Evolutionary conservation across 768 basidiomycete species (phyloP), one percentile per base, ranked within the genome.

Genomic region (Cubamyces lactineus): DNA sequence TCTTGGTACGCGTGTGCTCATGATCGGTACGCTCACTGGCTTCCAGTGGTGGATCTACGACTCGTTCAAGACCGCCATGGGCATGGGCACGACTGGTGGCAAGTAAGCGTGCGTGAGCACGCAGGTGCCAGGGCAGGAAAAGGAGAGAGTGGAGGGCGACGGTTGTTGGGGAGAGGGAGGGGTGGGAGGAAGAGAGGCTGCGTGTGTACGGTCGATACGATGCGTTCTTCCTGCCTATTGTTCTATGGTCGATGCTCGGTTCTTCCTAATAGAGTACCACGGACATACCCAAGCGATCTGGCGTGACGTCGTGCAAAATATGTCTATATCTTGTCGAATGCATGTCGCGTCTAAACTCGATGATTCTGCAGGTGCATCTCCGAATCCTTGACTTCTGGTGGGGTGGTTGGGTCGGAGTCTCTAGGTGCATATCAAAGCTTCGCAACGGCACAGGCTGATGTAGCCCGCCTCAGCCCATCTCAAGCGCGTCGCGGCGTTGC

Each of bases 21-120:
- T 92, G 92, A 92, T 94, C 69, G 70, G 66, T 61, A 69, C 71
- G 61, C 63, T 70, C 60, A 81, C 77, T 79, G 92, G 90, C 71
- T 91, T 91, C 89, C 89, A 92, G 82, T 92, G 91, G 91, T 93
- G 92, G 90, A 92, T 94, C 77, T 94, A 94, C 74, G 93, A 94
- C 73, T 80, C 84, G 53, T 94, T 93, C 85, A 94, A 94, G 82
- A 61, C 83, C 24, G 73, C 87, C 54, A 89, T 93, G 88, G 91
- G 91, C 71, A 81, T 93, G 75, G 91, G 91, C 62, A 93, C 91
- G 56, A 92, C 91, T 40, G 91, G 91, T 79, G 91, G 91, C 75
- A 93, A 93, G 78, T 93, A 88, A 77, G 76, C 66, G 77, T 19
- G 41, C 47, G 47, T 13, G 47, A 12, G 23, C n/a, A n/a, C 42